A percentile compares a stretch with the other conserved stretches of the same genome.
phyloP scores from a whole-genome alignment of 139 green algal genomes.

The Chlorella sorokiniana region DNA sequence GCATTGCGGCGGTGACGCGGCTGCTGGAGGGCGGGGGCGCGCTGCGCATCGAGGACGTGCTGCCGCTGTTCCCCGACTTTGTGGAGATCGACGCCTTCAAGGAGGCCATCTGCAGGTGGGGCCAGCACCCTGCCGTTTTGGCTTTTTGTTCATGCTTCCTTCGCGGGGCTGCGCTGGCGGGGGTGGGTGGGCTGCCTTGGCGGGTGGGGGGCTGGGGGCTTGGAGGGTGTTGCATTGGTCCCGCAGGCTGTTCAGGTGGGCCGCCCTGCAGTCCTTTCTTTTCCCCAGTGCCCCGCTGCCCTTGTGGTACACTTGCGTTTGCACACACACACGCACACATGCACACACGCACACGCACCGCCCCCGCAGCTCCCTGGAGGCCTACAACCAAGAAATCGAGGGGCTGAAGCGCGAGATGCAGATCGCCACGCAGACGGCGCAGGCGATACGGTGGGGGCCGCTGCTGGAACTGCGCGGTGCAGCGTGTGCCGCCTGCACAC shows the following conservation, averaged over 20 bases:
- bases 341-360: background rate
- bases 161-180: too few relatives aligned
- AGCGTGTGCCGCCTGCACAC: too few relatives aligned
- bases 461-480: background rate
- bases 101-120: slow-evolving; percentile 74
- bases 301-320: background rate
- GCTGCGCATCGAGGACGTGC: slow-evolving; percentile 94
- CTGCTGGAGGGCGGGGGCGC: slow-evolving; percentile 79
- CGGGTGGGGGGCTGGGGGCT: too few relatives aligned
- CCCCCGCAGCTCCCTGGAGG: slow-evolving; percentile 66
- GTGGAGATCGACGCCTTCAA: slow-evolving; percentile 96
- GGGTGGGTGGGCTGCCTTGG: too few relatives aligned
- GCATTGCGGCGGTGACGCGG: slow-evolving; percentile 68
- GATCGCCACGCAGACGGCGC: slow-evolving; percentile 75
- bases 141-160: background rate
- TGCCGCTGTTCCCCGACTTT: slow-evolving; percentile 98
- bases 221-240: too few relatives aligned
- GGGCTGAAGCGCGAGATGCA: slow-evolving; percentile 76
- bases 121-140: background rate
- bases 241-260: too few relatives aligned
- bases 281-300: background rate
- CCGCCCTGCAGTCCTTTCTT: too few relatives aligned
- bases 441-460: slow-evolving; percentile 59
- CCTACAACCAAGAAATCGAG: slow-evolving; percentile 82
- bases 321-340: background rate